Base-by-base conservation (phyloP, 2,329 filamentous ascomycete genomes). In the Cylindrodendrum hubeiense region DNA sequence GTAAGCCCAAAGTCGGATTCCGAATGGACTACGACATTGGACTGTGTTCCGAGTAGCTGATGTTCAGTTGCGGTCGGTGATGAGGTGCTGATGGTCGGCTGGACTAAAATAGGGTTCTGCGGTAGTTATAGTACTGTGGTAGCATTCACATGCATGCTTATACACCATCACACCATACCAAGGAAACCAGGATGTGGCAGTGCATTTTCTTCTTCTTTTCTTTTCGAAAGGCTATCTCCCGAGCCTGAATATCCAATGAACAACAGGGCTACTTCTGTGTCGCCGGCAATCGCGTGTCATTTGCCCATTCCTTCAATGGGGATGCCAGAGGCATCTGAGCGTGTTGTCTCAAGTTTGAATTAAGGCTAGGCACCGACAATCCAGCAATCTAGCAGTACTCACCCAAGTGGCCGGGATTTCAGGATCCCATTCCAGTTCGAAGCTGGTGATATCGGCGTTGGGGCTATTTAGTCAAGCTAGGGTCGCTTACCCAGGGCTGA, bases 401-500 rank as follows among this genome's bases (percentile, higher is more conserved):
- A 39, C 15, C 37, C n/a, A 39, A n/a, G 8, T n/a, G 37, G n/a
- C n/a, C 15, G 37, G 37, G 17, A 39, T 7, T 39, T 39, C 15
- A 39, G 22, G 24, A 24, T 24, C 15, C n/a, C 24, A 59, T 51
- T 43, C 56, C 47, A 24, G 47, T 19, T 47, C 22, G 2, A 17
- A 39, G n/a, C 24, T 19, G 12, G 26, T 21, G 37, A 24, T 17
- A 4, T 22, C 17, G 7, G 41, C 21, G 21, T 47, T 22, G 37
- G 24, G 34, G 24, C 34, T 12, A 6, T 43, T 44, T 33, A 33
- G 50, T 37, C 44, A 60, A 46, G 49, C 43, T 30, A 21, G 54
- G 54, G 21, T 19, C 37, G 49, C 43, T 60, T 13, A 22, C 57
- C 15, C 26, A 46, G 19, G 53, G 57, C 57, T 52, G 47, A 53